phyloP scores from a whole-genome alignment of 306 rosid genomes.

The Delonix regia region DNA sequence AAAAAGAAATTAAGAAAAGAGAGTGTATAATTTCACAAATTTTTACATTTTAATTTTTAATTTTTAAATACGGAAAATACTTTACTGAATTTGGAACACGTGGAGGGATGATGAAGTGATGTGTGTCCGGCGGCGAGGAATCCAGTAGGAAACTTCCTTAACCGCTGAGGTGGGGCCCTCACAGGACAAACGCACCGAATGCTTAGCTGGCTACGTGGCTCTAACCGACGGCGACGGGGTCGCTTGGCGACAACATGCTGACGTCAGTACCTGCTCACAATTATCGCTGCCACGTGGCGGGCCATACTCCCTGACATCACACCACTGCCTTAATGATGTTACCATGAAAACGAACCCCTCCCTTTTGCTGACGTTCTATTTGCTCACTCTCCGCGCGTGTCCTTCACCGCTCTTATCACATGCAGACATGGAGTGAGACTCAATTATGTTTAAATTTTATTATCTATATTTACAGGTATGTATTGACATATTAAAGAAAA shows the following conservation, averaged over 20 bases:
- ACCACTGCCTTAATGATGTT: slow-evolving; percentile 31
- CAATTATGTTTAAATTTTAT: no score
- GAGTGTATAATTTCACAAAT: no score
- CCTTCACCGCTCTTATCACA: neutral
- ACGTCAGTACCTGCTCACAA: slow-evolving; percentile 15
- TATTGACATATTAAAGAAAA: no score
- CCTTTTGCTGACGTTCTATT: neutral
- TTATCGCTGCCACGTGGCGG: slow-evolving; percentile 50
- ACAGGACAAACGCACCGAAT: neutral
- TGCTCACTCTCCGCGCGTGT: slow-evolving; percentile 9
- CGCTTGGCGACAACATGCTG: slow-evolving; percentile 24
- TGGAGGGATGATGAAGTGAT: neutral
- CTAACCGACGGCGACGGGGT: neutral
- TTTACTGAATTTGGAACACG: neutral
- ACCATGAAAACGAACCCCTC: neutral
- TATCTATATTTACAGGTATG: no score
- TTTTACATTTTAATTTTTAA: no score
- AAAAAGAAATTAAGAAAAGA: no score
- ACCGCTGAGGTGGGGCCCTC: neutral
- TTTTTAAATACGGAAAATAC: no score
- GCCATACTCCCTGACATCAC: slow-evolving; percentile 27
- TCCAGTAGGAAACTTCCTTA: neutral
- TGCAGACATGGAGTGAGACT: no score
- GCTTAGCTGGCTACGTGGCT: slow-evolving; percentile 30
- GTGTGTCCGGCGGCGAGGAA: neutral